Base-by-base conservation (phyloP, 1,284 basidiomycete genomes). In the Veloboletus limbatus region DNA sequence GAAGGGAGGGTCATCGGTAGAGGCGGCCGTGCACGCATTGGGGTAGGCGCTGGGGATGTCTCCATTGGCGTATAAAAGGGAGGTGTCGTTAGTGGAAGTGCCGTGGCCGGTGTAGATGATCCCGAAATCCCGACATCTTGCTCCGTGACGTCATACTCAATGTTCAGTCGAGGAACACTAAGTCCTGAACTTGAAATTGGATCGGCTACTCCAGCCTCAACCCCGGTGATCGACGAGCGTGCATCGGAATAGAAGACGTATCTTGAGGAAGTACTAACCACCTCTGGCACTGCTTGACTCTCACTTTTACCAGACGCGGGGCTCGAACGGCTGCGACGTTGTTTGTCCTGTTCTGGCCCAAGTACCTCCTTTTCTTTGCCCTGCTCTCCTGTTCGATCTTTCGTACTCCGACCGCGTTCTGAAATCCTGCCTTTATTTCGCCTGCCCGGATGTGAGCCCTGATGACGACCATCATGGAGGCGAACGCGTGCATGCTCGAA, bases 401-500 rank as follows among this genome's bases (percentile, higher is more conserved):
- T 49, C 11, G 45, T 31, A 16, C 36, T 45, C 22, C 59, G 49
- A 34, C 54, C 42, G 6, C 58, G 58, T 14, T 62, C 58, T 4
- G 33, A 46, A 25, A 21, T 5, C 38, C 41, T 47, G n/a, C 51
- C 47, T 37, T 51, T 54, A 28, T 46, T 60, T 35, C 60, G 62
- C 42, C 45, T 65, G 26, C 60, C 52, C 3, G 17, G 43, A 45
- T 67, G 56, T 14, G 63, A 68, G 22, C 62, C 64, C 32, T 52
- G 64, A 27, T 64, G 62, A 35, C 58, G 60, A 7, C 51, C 45
- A 39, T 68, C 71, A 54, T 77, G 77, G 18, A 97, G 71, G 33
- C 84, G 78, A 3, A 96, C 92, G 20, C 92, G 84, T 13, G 89
- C 85, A 62, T 94, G 91, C 60, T 97, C 94, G 59, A 95, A 97